Conservation (phyloP, 202 grass and related monocot genomes). For the Brachypodium distachyon region DNA sequence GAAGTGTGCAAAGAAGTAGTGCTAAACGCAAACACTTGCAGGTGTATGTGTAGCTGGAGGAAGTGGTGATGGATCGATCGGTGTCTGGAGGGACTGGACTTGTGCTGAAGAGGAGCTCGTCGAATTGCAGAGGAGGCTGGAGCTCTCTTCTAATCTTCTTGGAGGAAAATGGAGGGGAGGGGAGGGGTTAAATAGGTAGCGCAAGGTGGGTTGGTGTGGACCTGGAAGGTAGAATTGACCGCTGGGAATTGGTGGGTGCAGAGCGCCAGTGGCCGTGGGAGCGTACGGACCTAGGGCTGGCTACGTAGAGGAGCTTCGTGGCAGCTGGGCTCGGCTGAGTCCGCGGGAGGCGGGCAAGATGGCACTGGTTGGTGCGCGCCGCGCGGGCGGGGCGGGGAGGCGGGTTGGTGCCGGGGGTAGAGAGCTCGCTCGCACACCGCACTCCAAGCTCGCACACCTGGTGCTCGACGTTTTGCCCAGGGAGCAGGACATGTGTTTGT, state of each 20-base stretch:
- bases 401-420: background rate
- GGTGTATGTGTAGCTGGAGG: background rate
- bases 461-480: background rate
- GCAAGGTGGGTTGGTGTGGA: conserved; percentile 6
- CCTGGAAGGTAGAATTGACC: conserved; percentile 13
- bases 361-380: background rate
- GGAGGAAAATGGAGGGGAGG: conserved; percentile 14
- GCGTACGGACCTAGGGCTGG: background rate
- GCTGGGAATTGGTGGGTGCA: background rate
- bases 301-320: background rate
- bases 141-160: conserved; percentile 56
- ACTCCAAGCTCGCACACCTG: background rate
- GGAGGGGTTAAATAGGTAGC: conserved; percentile 44
- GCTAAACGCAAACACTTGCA: background rate
- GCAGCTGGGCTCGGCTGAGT: background rate
- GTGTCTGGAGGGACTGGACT: background rate
- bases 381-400: background rate
- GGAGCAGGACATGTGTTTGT: background rate
- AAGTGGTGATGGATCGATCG: background rate
- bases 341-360: background rate
- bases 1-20: background rate
- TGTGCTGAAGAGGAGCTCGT: conserved; percentile 9
- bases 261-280: background rate
- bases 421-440: background rate
- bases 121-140: background rate